A percentile compares a stretch with the other conserved stretches of the same genome.
Evolutionary conservation across 2,329 filamentous ascomycete genomes (phyloP).

Genomic region (Fusarium austroafricanum): DNA sequence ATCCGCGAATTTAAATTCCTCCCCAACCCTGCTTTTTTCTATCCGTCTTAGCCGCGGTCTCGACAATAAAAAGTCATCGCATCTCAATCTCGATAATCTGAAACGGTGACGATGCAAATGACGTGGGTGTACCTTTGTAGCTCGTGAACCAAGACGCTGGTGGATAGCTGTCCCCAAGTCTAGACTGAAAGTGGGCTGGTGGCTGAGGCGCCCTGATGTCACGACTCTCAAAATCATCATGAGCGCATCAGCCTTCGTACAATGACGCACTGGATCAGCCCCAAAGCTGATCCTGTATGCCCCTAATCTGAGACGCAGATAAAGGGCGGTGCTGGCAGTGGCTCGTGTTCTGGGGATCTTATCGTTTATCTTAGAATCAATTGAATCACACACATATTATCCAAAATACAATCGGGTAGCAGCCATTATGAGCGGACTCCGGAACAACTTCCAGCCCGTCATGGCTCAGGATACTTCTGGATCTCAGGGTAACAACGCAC

Average conservation of each 20-base stretch:
- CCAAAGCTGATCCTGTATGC: background rate
- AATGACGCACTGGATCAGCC: conserved; percentile 29
- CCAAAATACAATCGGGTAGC: background rate
- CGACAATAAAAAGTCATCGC: background rate
- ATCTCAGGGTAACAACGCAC: background rate
- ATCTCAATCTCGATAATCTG: conserved; percentile 19
- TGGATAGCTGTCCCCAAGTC: background rate
- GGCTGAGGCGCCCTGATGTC: conserved; percentile 20
- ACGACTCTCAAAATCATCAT: conserved; percentile 23
- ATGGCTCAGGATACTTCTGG: background rate
- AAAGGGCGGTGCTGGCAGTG: conserved; percentile 22
- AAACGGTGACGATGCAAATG: conserved; percentile 25
- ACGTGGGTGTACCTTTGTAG: conserved; percentile 20
- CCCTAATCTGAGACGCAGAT: background rate
- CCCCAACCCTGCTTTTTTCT: conserved; percentile 11
- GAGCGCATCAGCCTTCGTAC: conserved; percentile 11
- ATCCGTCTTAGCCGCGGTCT: background rate
- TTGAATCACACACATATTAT: background rate
- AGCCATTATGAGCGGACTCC: conserved; percentile 20
- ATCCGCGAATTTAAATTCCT: conserved; percentile 3
- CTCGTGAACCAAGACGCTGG: background rate
- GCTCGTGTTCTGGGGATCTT: conserved; percentile 1
- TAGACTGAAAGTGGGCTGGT: conserved; percentile 19
- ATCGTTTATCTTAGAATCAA: background rate
- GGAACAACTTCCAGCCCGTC: conserved; percentile 16